Evolutionary conservation across 495 filamentous ascomycete genomes (phyloP).

Genomic region (Penicillium canariense): DNA sequence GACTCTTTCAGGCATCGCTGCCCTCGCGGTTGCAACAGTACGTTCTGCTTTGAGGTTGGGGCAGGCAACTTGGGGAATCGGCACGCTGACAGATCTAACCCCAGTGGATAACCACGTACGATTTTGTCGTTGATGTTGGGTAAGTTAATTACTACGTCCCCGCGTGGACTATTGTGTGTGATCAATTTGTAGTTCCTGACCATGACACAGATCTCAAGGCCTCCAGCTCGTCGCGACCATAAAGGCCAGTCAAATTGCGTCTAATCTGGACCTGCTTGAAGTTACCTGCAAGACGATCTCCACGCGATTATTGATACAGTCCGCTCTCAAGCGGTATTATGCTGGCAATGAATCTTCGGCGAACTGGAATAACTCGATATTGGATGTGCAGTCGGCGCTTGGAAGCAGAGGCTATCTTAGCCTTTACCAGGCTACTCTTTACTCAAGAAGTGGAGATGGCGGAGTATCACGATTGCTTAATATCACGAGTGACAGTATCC

Average conservation of each 20-base stretch:
- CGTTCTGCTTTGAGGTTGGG: background rate
- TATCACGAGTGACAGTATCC: constrained; percentile 49
- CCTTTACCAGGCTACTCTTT: constrained; percentile 64
- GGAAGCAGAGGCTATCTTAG: constrained; percentile 42
- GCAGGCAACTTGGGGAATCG: background rate
- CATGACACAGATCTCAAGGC: constrained; percentile 40
- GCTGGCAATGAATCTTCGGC: constrained; percentile 46
- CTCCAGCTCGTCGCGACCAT: constrained; percentile 78
- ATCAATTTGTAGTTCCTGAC: too few relatives aligned
- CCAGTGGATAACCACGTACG: constrained; percentile 70
- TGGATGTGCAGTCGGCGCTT: constrained; percentile 63
- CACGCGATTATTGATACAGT: constrained; percentile 66
- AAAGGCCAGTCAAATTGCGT: constrained; percentile 77
- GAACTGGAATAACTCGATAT: constrained; percentile 54
- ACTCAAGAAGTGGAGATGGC: constrained; percentile 58
- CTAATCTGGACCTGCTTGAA: constrained; percentile 71
- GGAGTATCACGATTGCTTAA: constrained; percentile 53
- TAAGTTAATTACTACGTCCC: constrained; percentile 27
- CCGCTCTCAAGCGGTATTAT: constrained; percentile 61
- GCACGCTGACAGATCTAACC: background rate
- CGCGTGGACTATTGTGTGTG: too few relatives aligned
- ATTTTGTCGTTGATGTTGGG: constrained; percentile 66
- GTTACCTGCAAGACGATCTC: constrained; percentile 63
- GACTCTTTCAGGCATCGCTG: constrained; percentile 63
- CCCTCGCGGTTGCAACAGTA: constrained; percentile 64